These are phyloP conservation scores for Vitis rupestris DNA, from an alignment of 164 flowering plant genomes.

Conservation along the genomic window DNA sequence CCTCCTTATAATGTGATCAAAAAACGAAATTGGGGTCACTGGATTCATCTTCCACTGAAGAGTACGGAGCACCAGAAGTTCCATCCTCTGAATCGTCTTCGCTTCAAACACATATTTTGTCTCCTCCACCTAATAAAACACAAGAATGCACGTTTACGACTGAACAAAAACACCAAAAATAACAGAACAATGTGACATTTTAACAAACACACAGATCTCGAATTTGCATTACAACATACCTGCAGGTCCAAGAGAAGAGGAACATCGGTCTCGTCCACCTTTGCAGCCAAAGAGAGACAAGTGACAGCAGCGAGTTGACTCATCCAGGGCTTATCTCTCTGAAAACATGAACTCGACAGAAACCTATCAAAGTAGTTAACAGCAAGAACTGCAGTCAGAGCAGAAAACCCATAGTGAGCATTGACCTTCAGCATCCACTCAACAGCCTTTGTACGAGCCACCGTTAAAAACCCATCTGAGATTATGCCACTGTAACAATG, in stretches of 20 bases:
- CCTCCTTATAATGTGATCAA: constrained; percentile 51
- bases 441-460: constrained; percentile 39
- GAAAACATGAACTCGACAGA: constrained; percentile 32
- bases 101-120: constrained; percentile 53
- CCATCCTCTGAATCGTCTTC: constrained; percentile 62
- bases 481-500: constrained; percentile 1
- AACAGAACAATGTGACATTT: constrained; percentile 15
- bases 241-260: constrained; percentile 61
- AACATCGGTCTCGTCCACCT: constrained; percentile 60
- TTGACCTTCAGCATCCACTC: constrained; percentile 47
- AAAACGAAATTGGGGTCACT: constrained; percentile 51
- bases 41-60: constrained; percentile 64
- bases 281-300: constrained; percentile 67
- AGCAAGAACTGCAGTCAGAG: constrained; percentile 46
- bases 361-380: constrained; percentile 64
- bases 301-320: constrained; percentile 59
- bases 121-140: constrained; percentile 42
- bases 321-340: constrained; percentile 67
- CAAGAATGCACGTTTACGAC: constrained; percentile 1
- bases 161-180: neutral
- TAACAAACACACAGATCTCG: constrained; percentile 23
- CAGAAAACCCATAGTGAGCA: constrained; percentile 38
- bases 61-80: constrained; percentile 57
- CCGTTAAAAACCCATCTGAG: constrained; percentile 24
- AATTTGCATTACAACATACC: constrained; percentile 27